Conservation (phyloP, 2,329 filamentous ascomycete species). For the Diaporthe nobilis region DNA sequence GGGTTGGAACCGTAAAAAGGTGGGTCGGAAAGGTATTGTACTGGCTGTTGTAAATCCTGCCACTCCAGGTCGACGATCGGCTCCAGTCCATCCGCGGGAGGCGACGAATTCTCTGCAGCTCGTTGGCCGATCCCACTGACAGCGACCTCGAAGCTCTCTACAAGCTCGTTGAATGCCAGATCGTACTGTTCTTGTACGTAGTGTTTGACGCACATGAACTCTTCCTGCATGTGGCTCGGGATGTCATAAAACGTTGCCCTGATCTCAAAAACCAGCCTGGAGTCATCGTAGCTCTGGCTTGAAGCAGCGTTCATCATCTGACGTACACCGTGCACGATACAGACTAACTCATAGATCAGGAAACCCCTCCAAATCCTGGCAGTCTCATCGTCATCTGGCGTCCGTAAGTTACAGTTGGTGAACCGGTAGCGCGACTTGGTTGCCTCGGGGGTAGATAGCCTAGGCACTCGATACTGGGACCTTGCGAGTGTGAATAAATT, state of each 20-base stretch:
- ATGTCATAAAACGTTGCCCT: rapidly evolving
- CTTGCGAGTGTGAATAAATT: background rate
- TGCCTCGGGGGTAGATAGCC: background rate
- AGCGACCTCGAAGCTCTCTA: background rate
- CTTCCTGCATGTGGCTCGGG: background rate
- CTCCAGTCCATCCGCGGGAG: too few species aligned
- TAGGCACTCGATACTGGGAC: background rate
- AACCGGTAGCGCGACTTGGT: background rate
- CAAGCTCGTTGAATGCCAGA: background rate
- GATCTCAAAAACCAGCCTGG: background rate
- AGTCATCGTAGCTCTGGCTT: background rate
- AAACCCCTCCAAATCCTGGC: background rate
- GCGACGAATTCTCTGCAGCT: background rate
- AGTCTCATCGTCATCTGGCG: background rate
- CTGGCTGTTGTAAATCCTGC: rapidly evolving
- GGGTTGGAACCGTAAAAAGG: rapidly evolving
- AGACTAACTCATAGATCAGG: background rate
- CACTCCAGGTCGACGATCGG: background rate
- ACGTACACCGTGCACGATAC: background rate
- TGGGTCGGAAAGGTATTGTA: background rate
- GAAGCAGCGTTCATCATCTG: background rate
- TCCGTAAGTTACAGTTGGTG: too few species aligned
- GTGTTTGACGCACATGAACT: background rate
- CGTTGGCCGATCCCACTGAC: background rate
- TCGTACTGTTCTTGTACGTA: background rate